These are phyloP conservation scores for Solanum bukasovii DNA, from an alignment of 257 asterid species.

Conservation along the genomic window DNA sequence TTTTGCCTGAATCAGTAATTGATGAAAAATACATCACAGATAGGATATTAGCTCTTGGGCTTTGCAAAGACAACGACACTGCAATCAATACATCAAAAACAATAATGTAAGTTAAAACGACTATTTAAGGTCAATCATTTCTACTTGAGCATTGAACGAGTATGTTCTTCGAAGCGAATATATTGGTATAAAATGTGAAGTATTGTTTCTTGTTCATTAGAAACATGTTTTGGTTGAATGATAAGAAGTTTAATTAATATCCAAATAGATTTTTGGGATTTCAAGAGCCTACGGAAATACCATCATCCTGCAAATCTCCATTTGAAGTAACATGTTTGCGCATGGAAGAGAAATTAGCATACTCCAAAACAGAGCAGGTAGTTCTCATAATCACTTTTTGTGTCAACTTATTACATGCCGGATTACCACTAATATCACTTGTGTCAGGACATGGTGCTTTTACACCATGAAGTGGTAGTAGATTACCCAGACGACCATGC, in stretches of 20 bases:
- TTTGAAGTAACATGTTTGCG: constrained; percentile 67
- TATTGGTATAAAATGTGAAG: background rate
- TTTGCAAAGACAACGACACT: constrained; percentile 40
- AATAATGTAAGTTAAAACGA: constrained; percentile 46
- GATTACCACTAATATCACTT: background rate
- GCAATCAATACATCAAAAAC: constrained; percentile 69
- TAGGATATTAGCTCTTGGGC: constrained; percentile 41
- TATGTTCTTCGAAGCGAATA: background rate
- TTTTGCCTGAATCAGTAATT: constrained; percentile 12
- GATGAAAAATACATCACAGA: constrained; percentile 54
- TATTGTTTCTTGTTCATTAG: background rate
- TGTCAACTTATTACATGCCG: background rate
- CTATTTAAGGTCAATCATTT: background rate
- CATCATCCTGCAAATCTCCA: constrained; percentile 48
- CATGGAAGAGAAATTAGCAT: constrained; percentile 75
- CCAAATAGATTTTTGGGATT: constrained; percentile 59
- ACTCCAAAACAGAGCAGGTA: constrained; percentile 65
- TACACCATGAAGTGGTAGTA: constrained; percentile 86
- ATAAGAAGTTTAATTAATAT: background rate
- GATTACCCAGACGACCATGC: constrained; percentile 49
- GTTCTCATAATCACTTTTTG: background rate
- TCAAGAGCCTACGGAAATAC: constrained; percentile 56
- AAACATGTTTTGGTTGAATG: background rate
- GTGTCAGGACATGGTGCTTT: constrained; percentile 78
- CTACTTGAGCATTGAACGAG: background rate